Evolutionary conservation across 305 asterid genomes (phyloP).

Genomic region (Salvia sclarea): DNA sequence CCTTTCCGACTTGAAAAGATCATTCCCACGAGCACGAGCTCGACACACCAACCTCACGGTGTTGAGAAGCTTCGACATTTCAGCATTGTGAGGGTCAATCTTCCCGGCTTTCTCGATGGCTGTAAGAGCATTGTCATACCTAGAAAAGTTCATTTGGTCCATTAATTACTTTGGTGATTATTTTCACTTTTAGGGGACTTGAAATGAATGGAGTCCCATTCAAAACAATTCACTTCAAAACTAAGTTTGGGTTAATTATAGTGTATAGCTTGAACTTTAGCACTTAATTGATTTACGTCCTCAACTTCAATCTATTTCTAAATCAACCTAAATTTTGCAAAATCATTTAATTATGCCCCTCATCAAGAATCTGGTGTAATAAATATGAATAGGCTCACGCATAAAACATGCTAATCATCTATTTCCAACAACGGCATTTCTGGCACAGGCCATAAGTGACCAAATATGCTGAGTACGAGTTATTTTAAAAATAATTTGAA

Average conservation of each 20-base stretch:
- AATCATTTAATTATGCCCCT: no score
- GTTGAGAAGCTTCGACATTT: conserved; percentile 51
- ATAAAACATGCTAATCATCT: no score
- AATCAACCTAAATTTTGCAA: no score
- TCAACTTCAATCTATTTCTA: no score
- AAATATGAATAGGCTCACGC: no score
- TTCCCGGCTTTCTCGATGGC: conserved; percentile 63
- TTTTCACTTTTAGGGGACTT: neutral
- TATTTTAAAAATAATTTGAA: no score
- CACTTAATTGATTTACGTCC: no score
- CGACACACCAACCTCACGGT: conserved; percentile 60
- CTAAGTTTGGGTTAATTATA: neutral
- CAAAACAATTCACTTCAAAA: neutral
- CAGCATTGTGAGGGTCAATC: conserved; percentile 60
- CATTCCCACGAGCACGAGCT: conserved; percentile 91
- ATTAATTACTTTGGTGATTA: neutral
- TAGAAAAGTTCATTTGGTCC: conserved; percentile 34
- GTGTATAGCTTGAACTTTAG: no score
- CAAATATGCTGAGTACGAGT: neutral
- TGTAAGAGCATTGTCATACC: conserved; percentile 71
- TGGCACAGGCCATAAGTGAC: neutral
- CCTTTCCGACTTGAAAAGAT: conserved; percentile 75
- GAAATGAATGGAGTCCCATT: neutral
- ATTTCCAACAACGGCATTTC: neutral
- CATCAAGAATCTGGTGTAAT: no score